phyloP scores from a whole-genome alignment of 371 early-diverging fungal genomes.

The Mucor lusitanicus region DNA sequence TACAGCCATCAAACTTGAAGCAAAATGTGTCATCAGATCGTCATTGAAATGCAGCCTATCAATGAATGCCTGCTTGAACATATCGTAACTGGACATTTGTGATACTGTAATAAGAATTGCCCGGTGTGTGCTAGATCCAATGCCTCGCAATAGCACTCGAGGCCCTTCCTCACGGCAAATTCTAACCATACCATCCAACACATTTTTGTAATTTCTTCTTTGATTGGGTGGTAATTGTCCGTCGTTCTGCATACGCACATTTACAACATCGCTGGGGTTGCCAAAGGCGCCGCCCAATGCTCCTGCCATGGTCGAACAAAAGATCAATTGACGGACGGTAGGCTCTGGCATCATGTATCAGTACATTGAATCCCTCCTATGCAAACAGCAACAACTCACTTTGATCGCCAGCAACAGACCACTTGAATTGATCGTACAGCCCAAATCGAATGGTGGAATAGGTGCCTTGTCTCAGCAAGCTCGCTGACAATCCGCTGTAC shows the following conservation, averaged over 20 bases:
- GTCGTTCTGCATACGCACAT: conserved; percentile 77
- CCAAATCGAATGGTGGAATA: conserved; percentile 77
- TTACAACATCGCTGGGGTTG: conserved; percentile 77
- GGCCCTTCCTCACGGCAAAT: conserved; percentile 67
- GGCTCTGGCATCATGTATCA: conserved; percentile 29
- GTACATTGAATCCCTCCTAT: background rate
- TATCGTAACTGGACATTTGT: conserved; percentile 69
- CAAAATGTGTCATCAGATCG: conserved; percentile 62
- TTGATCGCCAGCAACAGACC: conserved; percentile 43
- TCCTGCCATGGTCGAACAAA: conserved; percentile 67
- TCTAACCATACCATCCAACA: conserved; percentile 63
- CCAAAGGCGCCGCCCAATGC: conserved; percentile 70
- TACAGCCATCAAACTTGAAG: conserved; percentile 64
- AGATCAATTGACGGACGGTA: conserved; percentile 51
- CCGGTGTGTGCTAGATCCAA: conserved; percentile 64
- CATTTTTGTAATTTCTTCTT: conserved; percentile 68
- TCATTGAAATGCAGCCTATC: conserved; percentile 50
- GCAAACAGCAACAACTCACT: conserved; percentile 25
- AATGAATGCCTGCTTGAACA: conserved; percentile 59
- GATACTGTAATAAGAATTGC: conserved; percentile 71
- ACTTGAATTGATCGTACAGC: conserved; percentile 64
- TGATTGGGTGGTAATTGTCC: conserved; percentile 61
- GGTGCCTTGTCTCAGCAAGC: conserved; percentile 68
- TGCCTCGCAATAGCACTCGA: conserved; percentile 57
- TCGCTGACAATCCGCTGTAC: conserved; percentile 67